Percentiles rank a stretch among this genome's conserved stretches.
Evolutionary conservation across 2,329 filamentous ascomycete genomes (phyloP).

Genomic region (Scorias spongiosa): DNA sequence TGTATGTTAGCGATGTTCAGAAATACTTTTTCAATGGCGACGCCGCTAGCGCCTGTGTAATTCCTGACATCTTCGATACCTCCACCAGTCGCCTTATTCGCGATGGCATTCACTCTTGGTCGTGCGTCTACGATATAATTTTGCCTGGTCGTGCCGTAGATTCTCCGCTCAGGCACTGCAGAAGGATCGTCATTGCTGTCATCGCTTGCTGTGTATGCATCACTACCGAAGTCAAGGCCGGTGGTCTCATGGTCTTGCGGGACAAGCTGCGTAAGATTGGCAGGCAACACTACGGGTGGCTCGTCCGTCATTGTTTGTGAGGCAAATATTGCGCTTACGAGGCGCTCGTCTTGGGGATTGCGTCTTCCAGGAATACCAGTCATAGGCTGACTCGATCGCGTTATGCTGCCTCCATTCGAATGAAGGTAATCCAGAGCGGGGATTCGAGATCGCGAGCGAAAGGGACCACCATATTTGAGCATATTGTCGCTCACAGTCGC

Average conservation of each 20-base stretch:
- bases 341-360: conserved; percentile 88
- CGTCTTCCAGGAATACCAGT: conserved; percentile 69
- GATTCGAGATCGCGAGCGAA: conserved; percentile 77
- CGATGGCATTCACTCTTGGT: conserved; percentile 83
- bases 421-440: conserved; percentile 90
- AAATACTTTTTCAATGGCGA: conserved; percentile 52
- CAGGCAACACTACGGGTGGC: not conserved
- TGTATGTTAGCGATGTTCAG: conserved; percentile 97
- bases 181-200: conserved; percentile 8
- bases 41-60: conserved; percentile 64
- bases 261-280: not conserved
- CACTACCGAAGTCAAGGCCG: not conserved
- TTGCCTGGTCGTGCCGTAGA: conserved; percentile 84
- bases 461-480: conserved; percentile 79
- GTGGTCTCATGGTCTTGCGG: not conserved
- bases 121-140: conserved; percentile 94
- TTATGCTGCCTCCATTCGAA: conserved; percentile 93
- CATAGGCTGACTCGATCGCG: conserved; percentile 80
- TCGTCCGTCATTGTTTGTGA: conserved; percentile 27
- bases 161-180: conserved; percentile 12
- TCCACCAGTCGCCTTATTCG: conserved; percentile 83
- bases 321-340: conserved; percentile 83
- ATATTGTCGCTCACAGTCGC: conserved; percentile 90
- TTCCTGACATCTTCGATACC: conserved; percentile 97
- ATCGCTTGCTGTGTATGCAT: conserved; percentile 2